These are phyloP conservation scores for Lachnum nothofagi DNA, from an alignment of 2,329 filamentous ascomycete species.

Conservation along the genomic window DNA sequence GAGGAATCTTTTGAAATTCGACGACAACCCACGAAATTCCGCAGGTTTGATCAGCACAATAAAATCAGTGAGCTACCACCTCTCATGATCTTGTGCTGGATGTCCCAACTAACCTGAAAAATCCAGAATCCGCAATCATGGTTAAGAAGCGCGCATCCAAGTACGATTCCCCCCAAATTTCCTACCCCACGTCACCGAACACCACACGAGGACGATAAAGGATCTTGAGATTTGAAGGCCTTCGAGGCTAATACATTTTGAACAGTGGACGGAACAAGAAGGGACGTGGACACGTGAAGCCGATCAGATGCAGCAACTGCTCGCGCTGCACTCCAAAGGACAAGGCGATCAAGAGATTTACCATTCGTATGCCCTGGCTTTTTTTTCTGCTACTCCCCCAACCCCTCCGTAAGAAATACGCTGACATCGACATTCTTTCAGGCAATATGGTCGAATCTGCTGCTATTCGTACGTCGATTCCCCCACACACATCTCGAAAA, in stretches of 20 bases:
- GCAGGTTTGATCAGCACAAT: constrained; percentile 4
- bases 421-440: no score
- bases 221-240: no score
- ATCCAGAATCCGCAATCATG: constrained; percentile 56
- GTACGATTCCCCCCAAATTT: constrained; percentile 38
- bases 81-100: no score
- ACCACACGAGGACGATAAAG: no score
- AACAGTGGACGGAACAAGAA: constrained; percentile 98
- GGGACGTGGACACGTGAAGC: constrained; percentile 99
- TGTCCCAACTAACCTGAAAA: background rate
- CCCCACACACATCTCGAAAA: no score
- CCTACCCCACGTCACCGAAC: no score
- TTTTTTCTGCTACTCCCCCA: no score
- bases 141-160: constrained; percentile 70
- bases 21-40: constrained; percentile 1
- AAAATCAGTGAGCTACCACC: constrained; percentile 21
- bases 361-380: no score
- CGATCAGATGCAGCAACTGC: constrained; percentile 90
- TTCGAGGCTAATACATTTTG: constrained; percentile 8
- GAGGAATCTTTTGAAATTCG: constrained; percentile 2
- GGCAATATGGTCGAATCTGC: constrained; percentile 99
- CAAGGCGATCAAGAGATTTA: constrained; percentile 99
- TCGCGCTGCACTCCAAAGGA: constrained; percentile 73
- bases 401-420: no score
- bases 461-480: constrained; percentile 81